Base-by-base conservation (phyloP, 164 flowering plant genomes). In the Tetracentron sinense region DNA sequence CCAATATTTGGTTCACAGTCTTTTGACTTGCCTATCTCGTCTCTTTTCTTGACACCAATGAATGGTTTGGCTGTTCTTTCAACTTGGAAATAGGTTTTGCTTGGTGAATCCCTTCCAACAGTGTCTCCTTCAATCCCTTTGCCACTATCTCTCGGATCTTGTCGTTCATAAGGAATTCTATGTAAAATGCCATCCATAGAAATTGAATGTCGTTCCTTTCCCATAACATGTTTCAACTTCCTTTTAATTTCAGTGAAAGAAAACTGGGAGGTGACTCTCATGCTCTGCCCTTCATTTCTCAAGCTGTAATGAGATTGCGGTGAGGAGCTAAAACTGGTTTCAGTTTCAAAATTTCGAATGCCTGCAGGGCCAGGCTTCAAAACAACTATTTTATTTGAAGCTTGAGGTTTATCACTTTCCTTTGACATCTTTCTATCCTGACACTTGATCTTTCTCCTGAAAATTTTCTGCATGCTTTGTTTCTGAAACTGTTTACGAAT, bases 241-340 rank as follows among this genome's bases (percentile, higher is more conserved):
- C 38, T 83, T 72, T 79, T 94, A 20, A 89, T 81, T 72, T 89
- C 90, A 35, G 78, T 42, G 16, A 91, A 74, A 59, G 88, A 88
- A 69, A 89, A 91, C 17, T 78, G 75, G 35, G 95, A 82, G 62
- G 73, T 42, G 50, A 64, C 54, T 68, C 68, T 77, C 42, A 72
- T 82, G 46, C 31, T 67, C 17, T 58, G 6, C 38, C 8, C 78
- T 27, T 57, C 66, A 64, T 67, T 69, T 58, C 52, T 65, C 54
- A 62, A 47, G 27, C 54, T 71, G 52, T 62, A 23, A 53, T 38
- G 70, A 38, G 78, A 65, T 38, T 71, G 60, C 27, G 64, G 66
- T 28, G 69, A 64, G 46, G 75, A 61, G 26, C 62, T 54, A 56
- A 68, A 60, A 46, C 69, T 56, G 27, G 60, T 70, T 53, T 65